These are phyloP conservation scores for Vairimorpha apis DNA, from an alignment of 371 early-diverging fungal species.

Conservation along the genomic window DNA sequence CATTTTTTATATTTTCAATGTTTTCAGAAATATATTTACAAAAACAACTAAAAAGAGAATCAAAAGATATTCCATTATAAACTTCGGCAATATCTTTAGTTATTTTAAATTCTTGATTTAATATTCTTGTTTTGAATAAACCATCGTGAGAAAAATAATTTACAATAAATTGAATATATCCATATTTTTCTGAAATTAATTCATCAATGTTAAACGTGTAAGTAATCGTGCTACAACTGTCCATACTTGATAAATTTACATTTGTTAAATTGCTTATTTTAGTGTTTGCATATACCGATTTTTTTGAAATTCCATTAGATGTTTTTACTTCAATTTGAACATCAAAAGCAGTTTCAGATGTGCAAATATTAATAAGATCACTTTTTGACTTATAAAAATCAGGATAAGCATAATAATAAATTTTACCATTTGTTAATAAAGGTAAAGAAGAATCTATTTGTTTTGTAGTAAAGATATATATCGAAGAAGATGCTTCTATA, in stretches of 20 bases:
- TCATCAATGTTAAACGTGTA: conserved; percentile 48
- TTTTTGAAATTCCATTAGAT: conserved; percentile 44
- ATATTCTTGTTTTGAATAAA: conserved; percentile 32
- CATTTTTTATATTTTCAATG: conserved; percentile 44
- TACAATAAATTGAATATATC: conserved; percentile 58
- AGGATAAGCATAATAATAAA: conserved; percentile 3
- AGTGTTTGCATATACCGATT: conserved; percentile 32
- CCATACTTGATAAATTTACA: conserved; percentile 34
- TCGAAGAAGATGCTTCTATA: conserved; percentile 8
- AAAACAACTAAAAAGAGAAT: conserved; percentile 57
- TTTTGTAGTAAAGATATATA: conserved; percentile 4
- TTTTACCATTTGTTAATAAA: conserved; percentile 18
- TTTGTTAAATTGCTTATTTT: conserved; percentile 17
- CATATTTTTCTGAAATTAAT: conserved; percentile 9
- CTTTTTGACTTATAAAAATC: background rate
- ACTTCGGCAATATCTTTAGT: conserved; percentile 40
- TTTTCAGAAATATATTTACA: conserved; percentile 55
- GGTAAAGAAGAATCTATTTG: conserved; percentile 8
- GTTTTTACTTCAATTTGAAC: conserved; percentile 42
- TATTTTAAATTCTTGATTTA: conserved; percentile 51
- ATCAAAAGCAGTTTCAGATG: conserved; percentile 33
- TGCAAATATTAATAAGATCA: conserved; percentile 27
- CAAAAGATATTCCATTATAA: conserved; percentile 52
- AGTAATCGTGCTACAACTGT: conserved; percentile 32
- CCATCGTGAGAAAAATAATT: conserved; percentile 54